Evolutionary conservation across 352 stramenopile genomes (phyloP).

Genomic region (Thalassiosira livingstoniorum): DNA sequence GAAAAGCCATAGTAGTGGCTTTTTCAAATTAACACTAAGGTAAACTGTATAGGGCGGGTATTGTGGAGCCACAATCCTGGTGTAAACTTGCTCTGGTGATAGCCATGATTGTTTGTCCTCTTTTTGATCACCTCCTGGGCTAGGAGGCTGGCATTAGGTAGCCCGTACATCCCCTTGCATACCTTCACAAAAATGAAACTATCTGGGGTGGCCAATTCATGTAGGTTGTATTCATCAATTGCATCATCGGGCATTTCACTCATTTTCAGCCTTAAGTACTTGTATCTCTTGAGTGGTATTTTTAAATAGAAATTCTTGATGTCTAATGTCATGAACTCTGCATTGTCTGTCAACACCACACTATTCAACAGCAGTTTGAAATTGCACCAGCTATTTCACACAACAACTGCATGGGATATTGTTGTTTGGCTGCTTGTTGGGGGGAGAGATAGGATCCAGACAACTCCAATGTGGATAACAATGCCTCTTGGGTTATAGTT

Average conservation of each 20-base stretch:
- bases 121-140: neutral
- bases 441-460: neutral
- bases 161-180: neutral
- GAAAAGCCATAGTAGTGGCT: no score
- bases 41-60: neutral
- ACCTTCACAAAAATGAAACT: neutral
- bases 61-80: neutral
- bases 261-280: constrained; percentile 6
- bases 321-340: constrained; percentile 3
- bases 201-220: constrained; percentile 1
- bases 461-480: neutral
- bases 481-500: neutral
- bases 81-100: neutral
- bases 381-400: neutral
- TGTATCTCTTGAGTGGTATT: neutral
- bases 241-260: constrained; percentile 7
- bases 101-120: neutral
- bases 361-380: constrained; percentile 4
- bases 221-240: constrained; percentile 16
- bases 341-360: neutral
- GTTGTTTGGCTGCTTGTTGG: constrained; percentile 1
- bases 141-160: no score
- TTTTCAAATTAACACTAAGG: neutral
- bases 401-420: neutral
- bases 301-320: constrained; percentile 11